A percentile compares a stretch with the other conserved stretches of the same genome.
Evolutionary conservation across 208 protist species (phyloP).

Genomic region (Porcisia hertigi): DNA sequence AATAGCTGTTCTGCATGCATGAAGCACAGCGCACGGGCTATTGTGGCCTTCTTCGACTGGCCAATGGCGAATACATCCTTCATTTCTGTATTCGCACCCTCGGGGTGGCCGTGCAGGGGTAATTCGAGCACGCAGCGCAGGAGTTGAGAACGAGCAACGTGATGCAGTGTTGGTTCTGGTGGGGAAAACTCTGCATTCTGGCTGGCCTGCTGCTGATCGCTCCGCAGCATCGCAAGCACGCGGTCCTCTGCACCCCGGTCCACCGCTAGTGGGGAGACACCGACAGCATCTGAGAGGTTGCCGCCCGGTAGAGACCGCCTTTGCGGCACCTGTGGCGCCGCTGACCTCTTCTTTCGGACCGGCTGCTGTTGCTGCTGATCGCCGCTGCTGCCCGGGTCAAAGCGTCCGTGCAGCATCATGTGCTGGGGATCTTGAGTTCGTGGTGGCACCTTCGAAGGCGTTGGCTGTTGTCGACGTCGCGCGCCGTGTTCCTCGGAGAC

Average conservation of each 20-base stretch:
- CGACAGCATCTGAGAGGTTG: slow-evolving; percentile 3
- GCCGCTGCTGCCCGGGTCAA: not conserved
- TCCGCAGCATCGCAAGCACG: slow-evolving; percentile 37
- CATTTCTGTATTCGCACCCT: not conserved
- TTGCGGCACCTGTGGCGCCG: not conserved
- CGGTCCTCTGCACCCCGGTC: slow-evolving; percentile 32
- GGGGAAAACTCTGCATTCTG: slow-evolving; percentile 1
- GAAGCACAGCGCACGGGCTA: slow-evolving; percentile 59
- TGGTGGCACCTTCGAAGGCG: not conserved
- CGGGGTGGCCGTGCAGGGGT: slow-evolving; percentile 7
- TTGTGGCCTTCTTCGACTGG: slow-evolving; percentile 54
- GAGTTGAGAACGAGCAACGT: slow-evolving; percentile 39
- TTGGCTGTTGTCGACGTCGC: not conserved
- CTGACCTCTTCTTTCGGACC: not conserved
- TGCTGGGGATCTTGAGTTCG: not conserved
- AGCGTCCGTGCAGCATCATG: not conserved
- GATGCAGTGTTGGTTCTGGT: slow-evolving; percentile 15
- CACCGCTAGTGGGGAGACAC: slow-evolving; percentile 27
- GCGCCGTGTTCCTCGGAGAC: not conserved
- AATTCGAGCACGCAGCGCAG: slow-evolving; percentile 58
- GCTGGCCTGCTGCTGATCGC: slow-evolving; percentile 17
- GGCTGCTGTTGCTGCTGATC: not conserved
- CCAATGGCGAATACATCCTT: slow-evolving; percentile 50
- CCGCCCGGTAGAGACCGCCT: slow-evolving; percentile 29
- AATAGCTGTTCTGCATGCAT: slow-evolving; percentile 77